Evolutionary conservation across 2,329 filamentous ascomycete species (phyloP).

Genomic region (Mariannaea elegans): DNA sequence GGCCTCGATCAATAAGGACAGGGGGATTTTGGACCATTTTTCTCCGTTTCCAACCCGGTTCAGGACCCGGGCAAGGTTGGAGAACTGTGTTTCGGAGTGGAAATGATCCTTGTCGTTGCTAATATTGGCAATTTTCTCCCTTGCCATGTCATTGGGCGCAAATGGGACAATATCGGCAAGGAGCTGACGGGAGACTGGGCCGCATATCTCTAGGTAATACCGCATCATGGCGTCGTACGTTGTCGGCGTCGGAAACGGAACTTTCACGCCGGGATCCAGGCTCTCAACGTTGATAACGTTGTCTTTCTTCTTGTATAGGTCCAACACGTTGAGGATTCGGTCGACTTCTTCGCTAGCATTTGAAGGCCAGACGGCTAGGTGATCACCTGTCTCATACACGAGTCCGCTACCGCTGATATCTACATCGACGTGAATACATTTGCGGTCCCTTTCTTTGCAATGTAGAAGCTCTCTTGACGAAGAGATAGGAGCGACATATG

Average conservation of each 20-base stretch:
- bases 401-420: constrained; percentile 43
- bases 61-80: constrained; percentile 40
- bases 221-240: constrained; percentile 50
- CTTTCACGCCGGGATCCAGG: constrained; percentile 26
- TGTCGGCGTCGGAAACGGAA: constrained; percentile 49
- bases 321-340: constrained; percentile 43
- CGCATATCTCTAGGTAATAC: constrained; percentile 56
- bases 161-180: constrained; percentile 51
- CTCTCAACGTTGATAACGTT: constrained; percentile 36
- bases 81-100: constrained; percentile 32
- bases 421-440: constrained; percentile 49
- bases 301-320: constrained; percentile 28
- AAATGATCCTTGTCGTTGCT: constrained; percentile 35
- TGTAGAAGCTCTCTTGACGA: no score
- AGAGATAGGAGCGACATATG: no score
- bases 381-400: constrained; percentile 51
- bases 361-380: constrained; percentile 50
- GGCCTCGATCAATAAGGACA: background rate
- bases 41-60: constrained; percentile 21
- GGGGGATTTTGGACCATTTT: constrained; percentile 27
- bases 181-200: constrained; percentile 52
- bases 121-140: constrained; percentile 9
- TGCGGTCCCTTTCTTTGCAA: no score
- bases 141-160: constrained; percentile 58
- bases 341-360: constrained; percentile 48